Evolutionary conservation across 306 rosid genomes (phyloP).

Genomic region (Citrullus colocynthis): DNA sequence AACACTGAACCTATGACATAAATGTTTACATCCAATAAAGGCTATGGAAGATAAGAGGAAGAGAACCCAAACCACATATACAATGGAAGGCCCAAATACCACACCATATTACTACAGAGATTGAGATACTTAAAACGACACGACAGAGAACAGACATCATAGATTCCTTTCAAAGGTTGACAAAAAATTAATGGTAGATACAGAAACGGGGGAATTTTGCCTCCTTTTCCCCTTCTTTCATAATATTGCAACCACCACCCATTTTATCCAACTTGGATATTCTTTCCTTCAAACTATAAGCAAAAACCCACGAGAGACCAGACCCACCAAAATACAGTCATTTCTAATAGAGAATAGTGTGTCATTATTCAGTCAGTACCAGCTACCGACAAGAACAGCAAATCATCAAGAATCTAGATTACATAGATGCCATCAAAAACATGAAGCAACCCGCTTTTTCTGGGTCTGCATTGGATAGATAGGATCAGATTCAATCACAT

Average conservation of each 20-base stretch:
- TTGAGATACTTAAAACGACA: not conserved
- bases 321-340: not conserved
- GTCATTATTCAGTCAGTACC: conserved; percentile 6
- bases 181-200: not conserved
- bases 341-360: not conserved
- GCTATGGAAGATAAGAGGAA: not conserved
- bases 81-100: not conserved
- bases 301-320: not conserved
- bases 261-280: conserved; percentile 9
- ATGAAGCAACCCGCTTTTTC: not conserved
- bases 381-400: conserved; percentile 8
- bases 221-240: not conserved
- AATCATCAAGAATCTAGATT: conserved; percentile 4
- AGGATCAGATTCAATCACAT: conserved; percentile 4
- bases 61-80: not conserved
- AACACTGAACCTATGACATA: not conserved
- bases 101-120: not conserved
- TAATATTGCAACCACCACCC: not conserved
- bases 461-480: not conserved
- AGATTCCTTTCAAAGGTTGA: not conserved
- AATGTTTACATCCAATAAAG: not conserved
- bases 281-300: conserved; percentile 3
- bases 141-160: not conserved
- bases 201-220: not conserved
- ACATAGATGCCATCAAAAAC: conserved; percentile 4